Evolutionary conservation across 441 rosid species (phyloP), one percentile per base, ranked within the genome.

Genomic region (California macrophylla): DNA sequence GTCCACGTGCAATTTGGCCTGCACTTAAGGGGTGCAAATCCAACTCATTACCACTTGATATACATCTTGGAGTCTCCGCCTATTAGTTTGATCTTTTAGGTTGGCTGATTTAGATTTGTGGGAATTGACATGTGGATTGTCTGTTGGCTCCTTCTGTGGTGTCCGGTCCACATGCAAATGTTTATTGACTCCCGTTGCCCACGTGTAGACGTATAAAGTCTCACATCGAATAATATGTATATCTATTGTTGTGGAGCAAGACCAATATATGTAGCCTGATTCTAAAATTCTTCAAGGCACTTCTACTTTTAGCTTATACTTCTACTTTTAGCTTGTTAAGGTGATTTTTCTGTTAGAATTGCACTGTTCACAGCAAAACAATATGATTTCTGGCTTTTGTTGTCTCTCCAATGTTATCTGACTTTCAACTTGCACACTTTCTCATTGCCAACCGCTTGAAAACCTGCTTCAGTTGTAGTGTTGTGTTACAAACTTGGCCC

Each of bases 401-500:
- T 25, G 29, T 61, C 32, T 56, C 18, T 25, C 32, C 18, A 61
- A 25, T 61, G 32, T 26, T 61, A 13, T 15, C 64, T 62, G 38
- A n/a, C 67, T 38, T 66, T 30, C 28, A 56, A 21, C 9, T 21
- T 21, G 62, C 30, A 61, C 18, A 26, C 64, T 25, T 13, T 61
- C 24, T 61, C 64, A 25, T 61, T 26, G 64, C 9, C 32, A 26
- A 13, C 34, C 34, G 26, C 18, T 61, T 26, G 18, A 64, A 8
- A 64, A 62, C 5, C 45, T 68, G 71, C 45, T 67, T 12, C 30
- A 38, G 23, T 26, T 23, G 26, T 67, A 69, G 38, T 69, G 20
- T 32, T 28, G 23, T 20, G 73, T 65, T 69, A 23, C 66, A 47
- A 66, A 36, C 75, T 70, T 82, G 71, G 16, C 32, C 21, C 70